phyloP scores from a whole-genome alignment of 768 basidiomycete genomes.

The Kwoniella mangroviensis region DNA sequence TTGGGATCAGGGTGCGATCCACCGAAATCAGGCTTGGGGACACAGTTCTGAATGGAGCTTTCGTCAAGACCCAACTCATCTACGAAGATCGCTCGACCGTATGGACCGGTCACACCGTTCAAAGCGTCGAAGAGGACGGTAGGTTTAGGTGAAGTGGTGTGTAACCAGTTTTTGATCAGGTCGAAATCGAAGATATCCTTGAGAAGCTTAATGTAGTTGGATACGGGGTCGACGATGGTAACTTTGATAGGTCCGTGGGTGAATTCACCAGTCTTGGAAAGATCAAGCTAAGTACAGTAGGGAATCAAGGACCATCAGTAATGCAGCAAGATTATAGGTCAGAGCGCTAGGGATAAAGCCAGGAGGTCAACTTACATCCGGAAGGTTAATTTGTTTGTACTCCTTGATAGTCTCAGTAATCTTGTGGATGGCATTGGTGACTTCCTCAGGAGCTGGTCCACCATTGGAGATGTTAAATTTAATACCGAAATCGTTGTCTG shows the following conservation, averaged over 20 bases:
- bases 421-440: slow-evolving; percentile 95
- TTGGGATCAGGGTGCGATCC: slow-evolving; percentile 99
- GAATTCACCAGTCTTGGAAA: slow-evolving; percentile 78
- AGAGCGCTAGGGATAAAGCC: background rate
- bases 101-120: slow-evolving; percentile 96
- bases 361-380: slow-evolving; percentile 65
- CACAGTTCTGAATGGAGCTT: slow-evolving; percentile 84
- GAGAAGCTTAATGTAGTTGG: slow-evolving; percentile 81
- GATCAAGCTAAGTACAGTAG: slow-evolving; percentile 68
- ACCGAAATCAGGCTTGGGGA: slow-evolving; percentile 91
- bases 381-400: slow-evolving; percentile 82
- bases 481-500: slow-evolving; percentile 98
- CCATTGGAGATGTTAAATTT: slow-evolving; percentile 99
- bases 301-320: background rate
- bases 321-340: background rate
- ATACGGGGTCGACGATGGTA: slow-evolving; percentile 90
- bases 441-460: slow-evolving; percentile 92
- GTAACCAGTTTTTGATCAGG: slow-evolving; percentile 88
- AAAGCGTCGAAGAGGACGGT: slow-evolving; percentile 94
- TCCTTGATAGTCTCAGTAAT: slow-evolving; percentile 81
- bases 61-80: slow-evolving; percentile 78
- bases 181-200: slow-evolving; percentile 92
- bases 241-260: slow-evolving; percentile 82
- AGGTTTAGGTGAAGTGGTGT: slow-evolving; percentile 63
- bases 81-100: slow-evolving; percentile 85